phyloP scores from a whole-genome alignment of 371 early-diverging fungal genomes.

The Chytridium lagenaria region DNA sequence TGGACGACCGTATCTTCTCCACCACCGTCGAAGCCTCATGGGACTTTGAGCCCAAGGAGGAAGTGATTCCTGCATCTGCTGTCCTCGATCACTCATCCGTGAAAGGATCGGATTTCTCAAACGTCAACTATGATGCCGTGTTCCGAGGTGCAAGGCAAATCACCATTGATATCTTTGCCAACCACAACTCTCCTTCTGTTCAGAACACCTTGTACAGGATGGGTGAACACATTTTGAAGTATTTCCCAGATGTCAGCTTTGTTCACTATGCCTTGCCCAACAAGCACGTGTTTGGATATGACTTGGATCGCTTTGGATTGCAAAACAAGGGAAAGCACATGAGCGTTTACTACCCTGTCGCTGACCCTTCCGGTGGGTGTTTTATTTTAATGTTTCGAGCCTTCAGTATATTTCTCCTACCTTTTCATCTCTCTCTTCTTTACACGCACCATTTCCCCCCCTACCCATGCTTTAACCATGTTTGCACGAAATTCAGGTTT shows the following conservation, averaged over 20 bases:
- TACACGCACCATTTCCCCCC: not conserved
- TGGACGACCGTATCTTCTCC: constrained; percentile 82
- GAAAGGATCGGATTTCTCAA: constrained; percentile 39
- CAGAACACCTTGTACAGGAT: constrained; percentile 76
- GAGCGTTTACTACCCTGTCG: constrained; percentile 76
- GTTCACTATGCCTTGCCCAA: constrained; percentile 82
- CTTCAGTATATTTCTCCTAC: not conserved
- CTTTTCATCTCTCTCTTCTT: not conserved
- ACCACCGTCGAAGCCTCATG: constrained; percentile 77
- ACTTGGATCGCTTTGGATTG: constrained; percentile 75
- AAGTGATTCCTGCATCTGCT: constrained; percentile 36
- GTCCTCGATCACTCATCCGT: not conserved
- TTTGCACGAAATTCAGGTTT: not conserved
- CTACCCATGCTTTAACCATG: not conserved
- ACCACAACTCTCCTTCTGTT: constrained; percentile 75
- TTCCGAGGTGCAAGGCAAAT: constrained; percentile 65
- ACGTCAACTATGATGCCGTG: constrained; percentile 64
- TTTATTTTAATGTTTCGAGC: not conserved
- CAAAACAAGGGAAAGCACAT: constrained; percentile 72
- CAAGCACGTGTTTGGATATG: constrained; percentile 81
- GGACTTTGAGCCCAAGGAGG: constrained; percentile 55
- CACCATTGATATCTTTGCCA: constrained; percentile 72
- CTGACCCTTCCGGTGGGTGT: constrained; percentile 72
- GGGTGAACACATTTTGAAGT: constrained; percentile 69
- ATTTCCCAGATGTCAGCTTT: constrained; percentile 67